Base-by-base conservation (phyloP, 148 eudicot genomes). In the Pouteria glomerata region DNA sequence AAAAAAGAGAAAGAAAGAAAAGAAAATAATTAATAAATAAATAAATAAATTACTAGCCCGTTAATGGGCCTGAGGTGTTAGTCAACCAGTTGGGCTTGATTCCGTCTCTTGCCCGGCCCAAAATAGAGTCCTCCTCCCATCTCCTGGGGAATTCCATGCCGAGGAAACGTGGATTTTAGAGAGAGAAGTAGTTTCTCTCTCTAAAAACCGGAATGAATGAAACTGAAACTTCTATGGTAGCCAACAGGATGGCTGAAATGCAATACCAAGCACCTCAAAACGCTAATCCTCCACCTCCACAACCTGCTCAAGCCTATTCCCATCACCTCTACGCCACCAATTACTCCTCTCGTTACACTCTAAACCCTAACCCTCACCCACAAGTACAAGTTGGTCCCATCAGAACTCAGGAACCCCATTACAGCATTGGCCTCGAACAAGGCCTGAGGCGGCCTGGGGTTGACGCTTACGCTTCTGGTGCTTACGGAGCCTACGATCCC, bases 311-410 rank as follows among this genome's bases (percentile, higher is more conserved):
- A 39, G 26, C 67, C 1, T 19, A 15, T 29, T 33, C 33, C 26
- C 18, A 24, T 18, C 55, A 27, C 19, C 51, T 21, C 52, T 29
- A 52, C 74, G 19, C 27, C 63, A 70, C 57, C 66, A 18, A 19
- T 51, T 39, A 31, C 64, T 12, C 55, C 29, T 23, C 39, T 27
- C 26, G 30, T 14, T 67, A 47, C 57, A 14, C 53, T 30, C 84
- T 78, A 57, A 75, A 73, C 72, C 83, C 82, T 62, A 65, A 72
- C 45, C 63, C 64, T 51, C 14, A 27, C 67, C 47, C 39, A 23
- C 29, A 47, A 35, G 39, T 47, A 3, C 69, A 59, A 18, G 26
- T 42, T 60, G 34, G 2, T 41, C 53, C 18, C 44, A 33, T 19
- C 53, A 29, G 29, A 27, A 57, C 23, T 39, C 19, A 41, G 23